Evolutionary conservation across 768 basidiomycete genomes (phyloP).

Genomic region (Leccinum subgranulosum): DNA sequence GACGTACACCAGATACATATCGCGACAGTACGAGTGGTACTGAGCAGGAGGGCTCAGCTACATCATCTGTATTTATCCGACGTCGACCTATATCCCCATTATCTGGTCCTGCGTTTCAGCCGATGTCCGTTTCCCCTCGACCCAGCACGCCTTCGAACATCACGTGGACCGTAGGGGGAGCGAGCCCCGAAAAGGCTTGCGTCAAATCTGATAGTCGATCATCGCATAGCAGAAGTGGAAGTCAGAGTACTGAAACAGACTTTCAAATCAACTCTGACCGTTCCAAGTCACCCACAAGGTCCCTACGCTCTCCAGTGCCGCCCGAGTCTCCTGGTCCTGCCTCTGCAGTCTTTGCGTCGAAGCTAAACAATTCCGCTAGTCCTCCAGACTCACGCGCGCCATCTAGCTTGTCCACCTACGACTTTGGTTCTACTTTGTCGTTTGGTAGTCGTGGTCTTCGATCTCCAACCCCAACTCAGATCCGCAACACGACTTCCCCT

Average conservation of each 20-base stretch:
- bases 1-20: conserved; percentile 58
- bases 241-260: conserved; percentile 44
- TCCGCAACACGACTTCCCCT: conserved; percentile 52
- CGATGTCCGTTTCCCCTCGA: conserved; percentile 51
- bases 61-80: conserved; percentile 52
- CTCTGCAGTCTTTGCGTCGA: conserved; percentile 19
- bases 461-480: conserved; percentile 69
- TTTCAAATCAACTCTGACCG: conserved; percentile 18
- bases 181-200: conserved; percentile 32
- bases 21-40: conserved; percentile 35
- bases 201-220: conserved; percentile 28
- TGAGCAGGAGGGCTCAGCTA: conserved; percentile 42
- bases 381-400: conserved; percentile 40
- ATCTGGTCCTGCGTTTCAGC: conserved; percentile 56
- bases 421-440: conserved; percentile 46
- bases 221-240: conserved; percentile 55
- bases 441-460: conserved; percentile 39
- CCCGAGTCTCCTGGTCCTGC: conserved; percentile 59
- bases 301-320: conserved; percentile 52
- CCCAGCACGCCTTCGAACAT: conserved; percentile 70
- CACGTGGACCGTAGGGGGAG: conserved; percentile 55
- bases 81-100: conserved; percentile 74
- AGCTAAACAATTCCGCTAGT: conserved; percentile 29
- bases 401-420: conserved; percentile 48
- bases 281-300: conserved; percentile 33